Evolutionary conservation across 176 grass and related monocot species (phyloP).

Genomic region (Canna indica): DNA sequence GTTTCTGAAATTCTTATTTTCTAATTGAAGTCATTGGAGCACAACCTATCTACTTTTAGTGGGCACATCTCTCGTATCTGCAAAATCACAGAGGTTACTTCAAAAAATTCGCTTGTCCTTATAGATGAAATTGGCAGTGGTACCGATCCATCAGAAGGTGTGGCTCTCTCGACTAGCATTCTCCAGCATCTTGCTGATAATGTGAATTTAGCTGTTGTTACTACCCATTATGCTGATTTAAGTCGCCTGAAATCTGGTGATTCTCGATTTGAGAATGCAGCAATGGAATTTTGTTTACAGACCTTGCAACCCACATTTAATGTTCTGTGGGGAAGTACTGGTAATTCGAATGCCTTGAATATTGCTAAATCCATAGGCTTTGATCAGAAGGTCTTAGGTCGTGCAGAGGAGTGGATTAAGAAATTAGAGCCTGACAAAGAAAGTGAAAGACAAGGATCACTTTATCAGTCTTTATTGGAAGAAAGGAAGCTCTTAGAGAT

Average conservation of each 20-base stretch:
- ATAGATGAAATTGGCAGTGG: conserved; percentile 75
- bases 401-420: conserved; percentile 55
- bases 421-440: conserved; percentile 62
- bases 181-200: conserved; percentile 41
- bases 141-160: conserved; percentile 72
- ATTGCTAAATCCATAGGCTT: conserved; percentile 74
- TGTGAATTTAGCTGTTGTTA: conserved; percentile 46
- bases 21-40: conserved; percentile 74
- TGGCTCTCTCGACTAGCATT: conserved; percentile 71
- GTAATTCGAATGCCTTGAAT: conserved; percentile 66
- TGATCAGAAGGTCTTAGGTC: conserved; percentile 47
- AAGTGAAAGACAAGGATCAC: conserved; percentile 56
- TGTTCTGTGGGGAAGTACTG: conserved; percentile 57
- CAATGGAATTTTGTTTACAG: conserved; percentile 67
- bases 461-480: conserved; percentile 45
- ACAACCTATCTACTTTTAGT: conserved; percentile 69
- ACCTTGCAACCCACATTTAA: conserved; percentile 62
- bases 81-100: conserved; percentile 51
- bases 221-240: conserved; percentile 70
- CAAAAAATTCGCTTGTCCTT: conserved; percentile 54
- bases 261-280: conserved; percentile 62
- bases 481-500: conserved; percentile 38
- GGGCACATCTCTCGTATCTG: conserved; percentile 61
- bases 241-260: conserved; percentile 40
- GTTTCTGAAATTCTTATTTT: conserved; percentile 52